Evolutionary conservation across 2,329 filamentous ascomycete species (phyloP).

Genomic region (Lecanoromycetidae sp.): DNA sequence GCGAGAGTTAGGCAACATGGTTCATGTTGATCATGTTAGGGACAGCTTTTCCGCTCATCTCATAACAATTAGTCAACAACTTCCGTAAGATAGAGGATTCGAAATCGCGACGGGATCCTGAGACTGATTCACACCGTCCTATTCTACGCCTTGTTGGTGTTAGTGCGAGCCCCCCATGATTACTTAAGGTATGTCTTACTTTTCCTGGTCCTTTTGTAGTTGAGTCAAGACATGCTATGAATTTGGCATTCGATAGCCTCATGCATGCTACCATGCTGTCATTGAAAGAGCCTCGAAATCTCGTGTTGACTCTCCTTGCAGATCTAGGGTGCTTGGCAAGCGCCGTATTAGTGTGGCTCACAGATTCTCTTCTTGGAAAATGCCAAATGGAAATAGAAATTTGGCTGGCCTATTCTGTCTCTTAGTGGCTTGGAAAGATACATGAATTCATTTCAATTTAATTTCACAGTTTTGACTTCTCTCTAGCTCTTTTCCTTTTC

Average conservation of each 20-base stretch:
- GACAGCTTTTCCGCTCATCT: too few species aligned
- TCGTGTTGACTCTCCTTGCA: background rate
- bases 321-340: conserved; percentile 1
- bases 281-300: conserved; percentile 11
- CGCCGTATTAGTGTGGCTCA: conserved; percentile 3
- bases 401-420: conserved; percentile 7
- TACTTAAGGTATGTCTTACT: too few species aligned
- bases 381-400: background rate
- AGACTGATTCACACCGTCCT: too few species aligned
- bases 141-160: too few species aligned
- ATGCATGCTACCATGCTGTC: background rate
- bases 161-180: too few species aligned
- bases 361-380: too few species aligned
- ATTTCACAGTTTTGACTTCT: conserved; percentile 34
- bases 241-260: conserved; percentile 1
- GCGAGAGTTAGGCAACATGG: too few species aligned
- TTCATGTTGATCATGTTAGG: too few species aligned
- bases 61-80: too few species aligned
- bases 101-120: too few species aligned
- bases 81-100: too few species aligned
- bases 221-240: background rate
- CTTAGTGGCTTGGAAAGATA: background rate
- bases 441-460: conserved; percentile 18
- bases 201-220: background rate
- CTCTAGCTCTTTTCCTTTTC: conserved; percentile 26